phyloP scores from a whole-genome alignment of 2,329 filamentous ascomycete genomes.

The Botrytis byssoidea region DNA sequence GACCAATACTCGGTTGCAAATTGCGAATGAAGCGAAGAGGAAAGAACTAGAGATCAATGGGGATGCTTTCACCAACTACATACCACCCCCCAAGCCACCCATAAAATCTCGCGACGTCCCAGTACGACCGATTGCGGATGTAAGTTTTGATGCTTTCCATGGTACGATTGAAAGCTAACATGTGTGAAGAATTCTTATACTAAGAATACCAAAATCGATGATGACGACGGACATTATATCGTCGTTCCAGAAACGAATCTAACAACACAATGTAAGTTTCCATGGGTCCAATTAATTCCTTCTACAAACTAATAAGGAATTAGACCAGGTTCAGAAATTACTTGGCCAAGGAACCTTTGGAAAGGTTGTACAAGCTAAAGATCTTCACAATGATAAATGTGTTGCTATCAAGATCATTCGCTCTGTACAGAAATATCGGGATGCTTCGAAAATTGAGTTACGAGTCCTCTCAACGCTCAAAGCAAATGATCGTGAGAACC shows the following conservation, averaged over 20 bases:
- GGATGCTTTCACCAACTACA: conserved; percentile 74
- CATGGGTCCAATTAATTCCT: background rate
- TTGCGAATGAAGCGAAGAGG: conserved; percentile 78
- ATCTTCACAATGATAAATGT: conserved; percentile 66
- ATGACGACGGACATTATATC: conserved; percentile 96
- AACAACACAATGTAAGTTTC: conserved; percentile 79
- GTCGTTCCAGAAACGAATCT: conserved; percentile 83
- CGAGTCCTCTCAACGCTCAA: conserved; percentile 88
- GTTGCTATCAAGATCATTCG: conserved; percentile 98
- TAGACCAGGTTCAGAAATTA: conserved; percentile 84
- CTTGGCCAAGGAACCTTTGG: conserved; percentile 97
- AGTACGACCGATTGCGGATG: conserved; percentile 61
- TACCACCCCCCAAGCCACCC: conserved; percentile 81
- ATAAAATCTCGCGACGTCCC: conserved; percentile 83
- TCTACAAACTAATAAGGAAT: conserved; percentile 9
- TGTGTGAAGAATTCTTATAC: conserved; percentile 43
- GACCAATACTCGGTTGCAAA: conserved; percentile 69
- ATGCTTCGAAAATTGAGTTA: conserved; percentile 91
- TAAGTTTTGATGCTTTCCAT: conserved; percentile 44
- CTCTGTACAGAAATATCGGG: conserved; percentile 96
- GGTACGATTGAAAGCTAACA: conserved; percentile 23
- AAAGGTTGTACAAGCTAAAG: conserved; percentile 92
- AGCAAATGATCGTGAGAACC: conserved; percentile 86
- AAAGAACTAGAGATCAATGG: conserved; percentile 69
- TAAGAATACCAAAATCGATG: conserved; percentile 76